Evolutionary conservation across 176 grass and related monocot species (phyloP).

Genomic region (Oryza australiensis): DNA sequence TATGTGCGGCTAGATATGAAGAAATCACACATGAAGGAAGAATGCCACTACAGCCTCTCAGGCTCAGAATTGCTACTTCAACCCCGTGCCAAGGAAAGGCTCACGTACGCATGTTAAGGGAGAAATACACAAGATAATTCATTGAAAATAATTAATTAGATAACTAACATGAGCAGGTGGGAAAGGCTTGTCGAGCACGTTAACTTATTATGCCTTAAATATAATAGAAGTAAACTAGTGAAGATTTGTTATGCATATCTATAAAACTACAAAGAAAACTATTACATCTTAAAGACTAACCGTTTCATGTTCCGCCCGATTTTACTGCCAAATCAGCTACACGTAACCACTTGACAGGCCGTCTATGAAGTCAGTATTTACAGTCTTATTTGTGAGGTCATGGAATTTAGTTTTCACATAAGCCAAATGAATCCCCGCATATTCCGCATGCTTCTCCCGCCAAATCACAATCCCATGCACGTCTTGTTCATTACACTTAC

Average conservation of each 20-base stretch:
- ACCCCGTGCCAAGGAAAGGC: neutral
- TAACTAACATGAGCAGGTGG: neutral
- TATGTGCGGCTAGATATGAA: neutral
- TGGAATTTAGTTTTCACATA: conserved; percentile 10
- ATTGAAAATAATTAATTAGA: neutral
- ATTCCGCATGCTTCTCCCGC: neutral
- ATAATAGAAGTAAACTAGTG: neutral
- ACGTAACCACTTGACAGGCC: neutral
- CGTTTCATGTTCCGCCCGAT: neutral
- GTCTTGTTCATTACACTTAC: neutral
- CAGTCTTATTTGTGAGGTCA: neutral
- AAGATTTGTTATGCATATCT: neutral
- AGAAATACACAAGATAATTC: neutral
- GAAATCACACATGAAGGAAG: neutral
- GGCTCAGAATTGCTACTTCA: neutral
- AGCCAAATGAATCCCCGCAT: neutral
- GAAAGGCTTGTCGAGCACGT: neutral
- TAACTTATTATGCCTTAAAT: neutral
- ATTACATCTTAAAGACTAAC: neutral
- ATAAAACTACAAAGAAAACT: neutral
- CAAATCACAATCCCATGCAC: conserved; percentile 1
- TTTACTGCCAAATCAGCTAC: neutral
- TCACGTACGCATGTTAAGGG: neutral
- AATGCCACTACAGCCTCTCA: neutral
- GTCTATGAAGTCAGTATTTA: neutral